A percentile compares a stretch with the other conserved stretches of the same genome.
These are phyloP conservation scores for Emergomyces orientalis DNA, from an alignment of 2,329 filamentous ascomycete genomes.

Conservation along the genomic window DNA sequence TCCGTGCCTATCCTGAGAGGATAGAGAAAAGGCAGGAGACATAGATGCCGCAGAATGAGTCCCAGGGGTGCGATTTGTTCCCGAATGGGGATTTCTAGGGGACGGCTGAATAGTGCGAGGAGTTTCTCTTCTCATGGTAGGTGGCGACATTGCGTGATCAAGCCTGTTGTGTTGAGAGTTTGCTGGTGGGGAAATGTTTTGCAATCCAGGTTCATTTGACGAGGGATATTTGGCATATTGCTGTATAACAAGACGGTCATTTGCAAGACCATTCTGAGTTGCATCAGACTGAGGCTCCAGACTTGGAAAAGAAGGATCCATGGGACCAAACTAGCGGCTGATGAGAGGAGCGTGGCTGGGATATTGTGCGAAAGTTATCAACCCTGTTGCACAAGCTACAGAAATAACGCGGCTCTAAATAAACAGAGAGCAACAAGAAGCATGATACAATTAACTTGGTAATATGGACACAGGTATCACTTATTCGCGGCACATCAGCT, in stretches of 20 bases:
- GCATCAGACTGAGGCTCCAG: constrained; percentile 23
- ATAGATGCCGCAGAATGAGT: constrained; percentile 31
- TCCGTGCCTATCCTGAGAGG: constrained; percentile 22
- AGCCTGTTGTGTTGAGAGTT: constrained; percentile 23
- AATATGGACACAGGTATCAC: not conserved
- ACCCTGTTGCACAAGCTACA: not conserved
- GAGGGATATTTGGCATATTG: constrained; percentile 33
- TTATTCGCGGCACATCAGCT: not conserved
- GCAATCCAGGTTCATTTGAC: constrained; percentile 27
- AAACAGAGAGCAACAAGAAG: not conserved
- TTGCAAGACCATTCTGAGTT: constrained; percentile 2
- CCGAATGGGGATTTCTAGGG: constrained; percentile 26
- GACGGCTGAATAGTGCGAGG: constrained; percentile 30
- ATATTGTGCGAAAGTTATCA: not conserved
- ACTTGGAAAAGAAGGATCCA: constrained; percentile 27
- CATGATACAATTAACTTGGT: not conserved
- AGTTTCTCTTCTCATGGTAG: not conserved
- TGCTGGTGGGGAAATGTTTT: constrained; percentile 30
- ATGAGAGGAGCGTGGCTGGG: not conserved
- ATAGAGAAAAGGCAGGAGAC: constrained; percentile 29
- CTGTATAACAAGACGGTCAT: constrained; percentile 4
- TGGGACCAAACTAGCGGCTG: constrained; percentile 9
- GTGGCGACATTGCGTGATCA: not conserved
- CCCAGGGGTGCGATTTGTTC: constrained; percentile 20
- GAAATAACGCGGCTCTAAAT: not conserved